These are phyloP conservation scores for Acacia pycnantha DNA, from an alignment of 331 rosid genomes.

Conservation along the genomic window DNA sequence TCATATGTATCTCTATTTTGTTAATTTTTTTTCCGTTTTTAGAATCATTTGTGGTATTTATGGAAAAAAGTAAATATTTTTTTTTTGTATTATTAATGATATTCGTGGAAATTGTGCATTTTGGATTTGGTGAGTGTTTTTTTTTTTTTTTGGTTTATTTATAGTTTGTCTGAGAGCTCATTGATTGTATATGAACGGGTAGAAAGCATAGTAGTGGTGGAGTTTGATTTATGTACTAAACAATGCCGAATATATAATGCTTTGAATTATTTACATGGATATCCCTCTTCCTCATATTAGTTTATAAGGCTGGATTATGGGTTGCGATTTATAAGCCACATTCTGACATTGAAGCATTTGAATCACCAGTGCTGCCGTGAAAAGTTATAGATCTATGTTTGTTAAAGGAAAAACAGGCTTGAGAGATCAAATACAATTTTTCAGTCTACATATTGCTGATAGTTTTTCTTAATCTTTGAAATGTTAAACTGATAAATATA, in stretches of 20 bases:
- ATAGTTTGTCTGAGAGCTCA: slow-evolving; percentile 32
- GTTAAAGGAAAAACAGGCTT: not conserved
- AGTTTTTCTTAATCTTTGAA: slow-evolving; percentile 9
- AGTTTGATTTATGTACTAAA: slow-evolving; percentile 1
- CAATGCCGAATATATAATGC: slow-evolving; percentile 15
- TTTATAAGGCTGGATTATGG: slow-evolving; percentile 11
- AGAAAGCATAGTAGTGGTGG: not conserved
- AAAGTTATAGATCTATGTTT: not conserved
- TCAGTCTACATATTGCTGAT: not conserved
- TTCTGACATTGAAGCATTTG: slow-evolving; percentile 29
- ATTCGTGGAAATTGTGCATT: slow-evolving; percentile 13
- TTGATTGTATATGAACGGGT: slow-evolving; percentile 22
- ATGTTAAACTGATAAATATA: slow-evolving; percentile 14
- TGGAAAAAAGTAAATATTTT: not conserved
- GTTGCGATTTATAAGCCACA: slow-evolving; percentile 35
- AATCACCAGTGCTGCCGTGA: not conserved
- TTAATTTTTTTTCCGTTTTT: not conserved
- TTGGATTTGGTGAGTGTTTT: not conserved
- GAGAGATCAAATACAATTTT: not conserved
- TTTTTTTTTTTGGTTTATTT: not conserved
- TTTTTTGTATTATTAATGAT: not conserved
- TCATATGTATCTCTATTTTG: not conserved
- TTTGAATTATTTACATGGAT: not conserved
- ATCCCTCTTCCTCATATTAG: slow-evolving; percentile 20
- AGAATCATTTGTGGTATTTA: not conserved